Conservation (phyloP, 1,284 basidiomycete species). For the Stygiomarasmius scandens region DNA sequence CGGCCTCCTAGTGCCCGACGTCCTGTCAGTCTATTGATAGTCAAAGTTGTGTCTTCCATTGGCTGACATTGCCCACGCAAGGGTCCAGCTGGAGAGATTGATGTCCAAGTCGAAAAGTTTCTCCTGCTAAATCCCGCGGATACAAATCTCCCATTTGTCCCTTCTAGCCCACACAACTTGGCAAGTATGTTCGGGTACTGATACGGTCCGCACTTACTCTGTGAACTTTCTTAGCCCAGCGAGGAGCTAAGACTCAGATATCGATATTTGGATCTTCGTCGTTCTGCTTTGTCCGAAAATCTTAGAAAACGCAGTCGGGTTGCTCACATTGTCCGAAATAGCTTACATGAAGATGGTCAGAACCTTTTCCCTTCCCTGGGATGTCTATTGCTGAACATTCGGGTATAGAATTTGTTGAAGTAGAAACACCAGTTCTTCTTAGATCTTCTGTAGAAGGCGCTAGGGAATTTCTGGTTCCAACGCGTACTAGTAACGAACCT, state of each 20-base stretch:
- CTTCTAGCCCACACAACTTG: slow-evolving; percentile 73
- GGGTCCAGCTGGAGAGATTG: slow-evolving; percentile 74
- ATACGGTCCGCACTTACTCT: slow-evolving; percentile 19
- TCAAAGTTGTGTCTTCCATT: slow-evolving; percentile 24
- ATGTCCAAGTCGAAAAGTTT: slow-evolving; percentile 74
- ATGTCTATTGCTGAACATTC: neutral
- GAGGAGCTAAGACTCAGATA: slow-evolving; percentile 85
- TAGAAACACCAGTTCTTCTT: slow-evolving; percentile 93
- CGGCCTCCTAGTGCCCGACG: slow-evolving; percentile 67
- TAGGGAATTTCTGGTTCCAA: slow-evolving; percentile 91
- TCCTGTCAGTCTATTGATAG: slow-evolving; percentile 38
- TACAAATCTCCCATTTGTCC: slow-evolving; percentile 74
- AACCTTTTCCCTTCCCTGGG: slow-evolving; percentile 16
- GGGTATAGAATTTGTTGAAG: slow-evolving; percentile 81
- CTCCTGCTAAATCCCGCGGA: slow-evolving; percentile 81
- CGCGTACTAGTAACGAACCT: slow-evolving; percentile 59
- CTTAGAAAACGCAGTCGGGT: slow-evolving; percentile 81
- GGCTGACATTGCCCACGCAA: slow-evolving; percentile 30
- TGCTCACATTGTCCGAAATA: slow-evolving; percentile 74
- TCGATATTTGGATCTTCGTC: slow-evolving; percentile 87
- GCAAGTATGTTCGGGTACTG: slow-evolving; percentile 46
- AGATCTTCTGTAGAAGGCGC: slow-evolving; percentile 95
- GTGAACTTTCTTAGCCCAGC: slow-evolving; percentile 59
- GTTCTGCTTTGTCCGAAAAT: slow-evolving; percentile 74
- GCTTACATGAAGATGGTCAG: slow-evolving; percentile 75